Base-by-base conservation (phyloP, 139 green algal species). In the Spirogloea muscicola region DNA sequence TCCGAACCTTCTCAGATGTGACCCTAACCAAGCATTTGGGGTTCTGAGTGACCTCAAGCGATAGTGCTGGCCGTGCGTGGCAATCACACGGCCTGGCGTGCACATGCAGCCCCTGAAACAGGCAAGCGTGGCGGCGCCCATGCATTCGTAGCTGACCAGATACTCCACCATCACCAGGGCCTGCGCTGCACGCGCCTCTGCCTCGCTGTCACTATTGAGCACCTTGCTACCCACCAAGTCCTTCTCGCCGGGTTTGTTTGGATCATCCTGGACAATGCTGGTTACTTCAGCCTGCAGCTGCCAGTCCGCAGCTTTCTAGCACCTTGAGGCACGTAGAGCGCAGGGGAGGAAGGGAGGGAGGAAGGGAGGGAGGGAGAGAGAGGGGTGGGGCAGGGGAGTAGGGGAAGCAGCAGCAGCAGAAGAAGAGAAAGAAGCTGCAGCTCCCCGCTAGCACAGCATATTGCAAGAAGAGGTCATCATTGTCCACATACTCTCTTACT, bases 91-190 rank as follows among this genome's bases (percentile, higher is more conserved):
- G 18, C 34, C 65, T 27, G 38, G 43, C n/a, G 31, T 39, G 42
- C 65, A 74, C 13, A 21, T 21, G 29, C 65, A 74, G 18, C 65
- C 65, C 65, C 66, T 36, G 27, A 74, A 27, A 66, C 65, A 74
- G 4, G 65, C 51, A 21, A 74, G 6, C 18, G 38, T 25, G 29
- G 34, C 65, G 9, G 34, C 39, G 3, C 65, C 65, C 65, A 74
- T 74, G 21, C 65, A n/a, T 29, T 74, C 65, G 38, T 74, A 74
- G 65, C 65, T 74, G 34, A 74, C 65, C 2, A 74, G 65, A 66
- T 74, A 74, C 3, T 46, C 10, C 27, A 74, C 18, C n/a, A 66
- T 46, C 37, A 74, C n/a, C 65, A 67, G 39, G 38, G 65, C 65
- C 10, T 74, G 65, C 1, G 38, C 37, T 3, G 37, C 29, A 7